Evolutionary conservation across 192 early-diverging fungal genomes (phyloP), one percentile per base, ranked within the genome.

Genomic region (Coemansia sp.): DNA sequence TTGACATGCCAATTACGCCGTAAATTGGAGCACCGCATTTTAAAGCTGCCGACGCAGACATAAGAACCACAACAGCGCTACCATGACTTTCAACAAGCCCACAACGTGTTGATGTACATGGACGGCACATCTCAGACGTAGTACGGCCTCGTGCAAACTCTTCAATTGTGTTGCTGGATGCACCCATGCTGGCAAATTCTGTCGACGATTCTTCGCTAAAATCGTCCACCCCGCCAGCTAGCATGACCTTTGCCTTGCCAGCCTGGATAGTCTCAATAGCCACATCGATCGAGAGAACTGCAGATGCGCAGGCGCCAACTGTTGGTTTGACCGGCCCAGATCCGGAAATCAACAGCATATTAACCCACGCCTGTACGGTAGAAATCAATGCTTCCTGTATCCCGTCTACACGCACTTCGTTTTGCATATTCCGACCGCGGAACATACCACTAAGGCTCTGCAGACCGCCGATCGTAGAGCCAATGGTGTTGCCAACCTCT

Each of bases 11-110:
- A 63, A 94, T 80, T 62, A 96, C 88, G 84, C 88, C 94, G 58
- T 92, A 90, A 59, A 96, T 91, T n/a, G 94, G 92, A 6, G 87
- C 86, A 75, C 94, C 94, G 82, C 92, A 93, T 69, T 96, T 80
- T 69, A 96, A 78, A 19, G 94, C 94, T 26, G 91, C 79, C 48
- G 81, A 68, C 47, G 90, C 92, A 49, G 87, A 87, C 92, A 93
- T 96, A 63, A 96, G 81, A 57, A 93, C 87, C 63, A 91, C 87
- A 57, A 92, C 89, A 78, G 88, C 94, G 59, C 91, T 83, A 74
- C 94, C 94, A 56, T 93, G 88, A 14, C 92, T 81, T 78, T 96
- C 94, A 88, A 96, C 91, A 84, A 96, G 93, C 48, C 94, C 94
- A 63, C 78, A 83, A 52, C 94, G 87, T 25, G 92, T 90, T 10